phyloP scores from a whole-genome alignment of 768 basidiomycete genomes.

The Naganishia onofrii region DNA sequence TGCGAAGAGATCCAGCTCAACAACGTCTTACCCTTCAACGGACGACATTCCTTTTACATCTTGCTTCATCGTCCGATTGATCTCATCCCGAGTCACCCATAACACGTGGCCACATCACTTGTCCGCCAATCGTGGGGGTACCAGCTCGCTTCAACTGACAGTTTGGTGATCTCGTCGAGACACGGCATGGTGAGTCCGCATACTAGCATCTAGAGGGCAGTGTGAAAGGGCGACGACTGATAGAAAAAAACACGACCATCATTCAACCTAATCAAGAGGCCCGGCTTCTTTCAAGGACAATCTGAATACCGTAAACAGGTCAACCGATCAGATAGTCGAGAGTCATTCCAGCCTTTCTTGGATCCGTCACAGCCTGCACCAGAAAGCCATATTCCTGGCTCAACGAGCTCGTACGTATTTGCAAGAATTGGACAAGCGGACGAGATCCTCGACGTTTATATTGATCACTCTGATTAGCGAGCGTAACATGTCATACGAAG shows the following conservation, averaged over 20 bases:
- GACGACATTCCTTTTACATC: no score
- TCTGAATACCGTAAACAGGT: neutral
- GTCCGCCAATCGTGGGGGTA: neutral
- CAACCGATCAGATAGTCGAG: neutral
- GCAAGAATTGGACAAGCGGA: neutral
- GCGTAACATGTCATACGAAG: conserved; percentile 11
- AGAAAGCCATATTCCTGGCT: neutral
- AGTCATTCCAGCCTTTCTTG: conserved; percentile 2
- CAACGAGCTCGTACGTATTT: neutral
- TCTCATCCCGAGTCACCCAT: no score
- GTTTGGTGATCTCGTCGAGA: no score
- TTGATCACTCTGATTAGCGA: neutral
- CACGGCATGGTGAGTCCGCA: neutral
- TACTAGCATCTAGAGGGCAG: no score
- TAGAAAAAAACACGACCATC: neutral
- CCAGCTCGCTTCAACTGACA: neutral
- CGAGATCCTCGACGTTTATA: neutral
- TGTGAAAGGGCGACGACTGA: neutral
- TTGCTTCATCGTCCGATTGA: no score
- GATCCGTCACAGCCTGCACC: neutral
- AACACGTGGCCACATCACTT: no score
- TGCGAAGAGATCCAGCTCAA: no score
- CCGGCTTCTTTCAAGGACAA: neutral
- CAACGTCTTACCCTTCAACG: no score
- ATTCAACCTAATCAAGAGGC: neutral